A percentile compares a stretch with the other conserved stretches of the same genome.
phyloP scores from a whole-genome alignment of 202 grass and related monocot genomes.

The Schoenoplectus tabernaemontani region DNA sequence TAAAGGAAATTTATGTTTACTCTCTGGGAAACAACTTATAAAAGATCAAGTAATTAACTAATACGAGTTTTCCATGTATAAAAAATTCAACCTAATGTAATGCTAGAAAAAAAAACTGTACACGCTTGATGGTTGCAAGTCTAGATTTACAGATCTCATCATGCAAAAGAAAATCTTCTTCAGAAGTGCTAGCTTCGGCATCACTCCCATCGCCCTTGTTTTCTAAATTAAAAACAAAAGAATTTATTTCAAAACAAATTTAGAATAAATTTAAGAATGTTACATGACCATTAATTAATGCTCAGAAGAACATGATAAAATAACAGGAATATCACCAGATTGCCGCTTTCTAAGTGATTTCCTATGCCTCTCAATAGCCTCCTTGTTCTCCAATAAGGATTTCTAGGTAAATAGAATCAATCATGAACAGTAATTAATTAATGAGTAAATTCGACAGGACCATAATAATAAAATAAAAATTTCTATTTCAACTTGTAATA shows the following conservation, averaged over 20 bases:
- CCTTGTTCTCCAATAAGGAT: slow-evolving; percentile 93
- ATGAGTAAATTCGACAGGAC: slow-evolving; percentile 13
- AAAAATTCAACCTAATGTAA: background rate
- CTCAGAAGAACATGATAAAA: slow-evolving; percentile 3
- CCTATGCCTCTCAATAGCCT: slow-evolving; percentile 79
- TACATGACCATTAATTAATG: background rate
- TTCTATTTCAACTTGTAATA: slow-evolving; percentile 14
- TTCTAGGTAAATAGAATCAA: slow-evolving; percentile 57
- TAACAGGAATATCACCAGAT: slow-evolving; percentile 42
- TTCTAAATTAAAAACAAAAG: slow-evolving; percentile 46
- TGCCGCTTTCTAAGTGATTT: slow-evolving; percentile 98
- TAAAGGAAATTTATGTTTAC: too few relatives aligned
- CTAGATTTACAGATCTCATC: slow-evolving; percentile 99
- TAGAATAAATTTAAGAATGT: background rate
- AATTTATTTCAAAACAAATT: too few relatives aligned
- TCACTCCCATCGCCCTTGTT: slow-evolving; percentile 87
- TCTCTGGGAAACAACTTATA: too few relatives aligned
- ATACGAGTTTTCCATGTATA: too few relatives aligned
- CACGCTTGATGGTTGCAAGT: slow-evolving; percentile 82
- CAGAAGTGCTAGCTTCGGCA: slow-evolving; percentile 65
- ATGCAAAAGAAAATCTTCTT: slow-evolving; percentile 89
- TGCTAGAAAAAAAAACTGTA: slow-evolving; percentile 28
- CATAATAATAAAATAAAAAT: slow-evolving; percentile 18
- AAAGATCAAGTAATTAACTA: too few relatives aligned
- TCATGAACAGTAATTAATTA: slow-evolving; percentile 28